Evolutionary conservation across 495 filamentous ascomycete species (phyloP).

Genomic region (Penicillium arizonense): DNA sequence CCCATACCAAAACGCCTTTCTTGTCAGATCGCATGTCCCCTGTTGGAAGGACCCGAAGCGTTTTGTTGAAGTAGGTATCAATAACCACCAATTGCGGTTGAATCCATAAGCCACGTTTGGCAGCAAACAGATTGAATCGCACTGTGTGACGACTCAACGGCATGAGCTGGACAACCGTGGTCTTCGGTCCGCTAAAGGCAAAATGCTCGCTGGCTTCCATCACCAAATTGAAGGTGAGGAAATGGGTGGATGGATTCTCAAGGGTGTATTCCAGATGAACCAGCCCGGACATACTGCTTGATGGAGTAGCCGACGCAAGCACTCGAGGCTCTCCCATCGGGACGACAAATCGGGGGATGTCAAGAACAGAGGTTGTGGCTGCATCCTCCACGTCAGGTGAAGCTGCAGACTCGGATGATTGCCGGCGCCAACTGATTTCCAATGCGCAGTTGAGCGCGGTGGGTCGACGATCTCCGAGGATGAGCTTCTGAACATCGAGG

Average conservation of each 20-base stretch:
- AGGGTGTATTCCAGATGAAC: slow-evolving; percentile 66
- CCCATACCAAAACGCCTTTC: slow-evolving; percentile 70
- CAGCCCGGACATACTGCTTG: slow-evolving; percentile 34
- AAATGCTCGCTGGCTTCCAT: slow-evolving; percentile 95
- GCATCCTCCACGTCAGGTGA: slow-evolving; percentile 10
- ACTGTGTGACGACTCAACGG: slow-evolving; percentile 72
- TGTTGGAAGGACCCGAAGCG: slow-evolving; percentile 66
- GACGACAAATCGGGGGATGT: slow-evolving; percentile 74
- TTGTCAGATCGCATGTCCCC: slow-evolving; percentile 74
- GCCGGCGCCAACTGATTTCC: slow-evolving; percentile 71
- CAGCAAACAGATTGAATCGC: slow-evolving; percentile 64
- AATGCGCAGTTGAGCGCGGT: slow-evolving; percentile 73
- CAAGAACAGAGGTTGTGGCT: slow-evolving; percentile 53
- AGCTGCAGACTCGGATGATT: slow-evolving; percentile 11
- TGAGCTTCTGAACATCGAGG: slow-evolving; percentile 66
- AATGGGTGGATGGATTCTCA: slow-evolving; percentile 93
- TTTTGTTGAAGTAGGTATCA: slow-evolving; percentile 89
- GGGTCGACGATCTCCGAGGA: slow-evolving; percentile 75
- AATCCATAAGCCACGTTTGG: slow-evolving; percentile 65
- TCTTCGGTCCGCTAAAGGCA: slow-evolving; percentile 88
- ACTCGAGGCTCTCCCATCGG: slow-evolving; percentile 86
- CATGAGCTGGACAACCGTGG: slow-evolving; percentile 69
- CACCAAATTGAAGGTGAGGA: slow-evolving; percentile 82
- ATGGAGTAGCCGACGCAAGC: slow-evolving; percentile 61
- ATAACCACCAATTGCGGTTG: slow-evolving; percentile 70